These are phyloP conservation scores for Antitrichia curtipendula DNA, from an alignment of 225 moss, liverwort and hornwort genomes.

Conservation along the genomic window DNA sequence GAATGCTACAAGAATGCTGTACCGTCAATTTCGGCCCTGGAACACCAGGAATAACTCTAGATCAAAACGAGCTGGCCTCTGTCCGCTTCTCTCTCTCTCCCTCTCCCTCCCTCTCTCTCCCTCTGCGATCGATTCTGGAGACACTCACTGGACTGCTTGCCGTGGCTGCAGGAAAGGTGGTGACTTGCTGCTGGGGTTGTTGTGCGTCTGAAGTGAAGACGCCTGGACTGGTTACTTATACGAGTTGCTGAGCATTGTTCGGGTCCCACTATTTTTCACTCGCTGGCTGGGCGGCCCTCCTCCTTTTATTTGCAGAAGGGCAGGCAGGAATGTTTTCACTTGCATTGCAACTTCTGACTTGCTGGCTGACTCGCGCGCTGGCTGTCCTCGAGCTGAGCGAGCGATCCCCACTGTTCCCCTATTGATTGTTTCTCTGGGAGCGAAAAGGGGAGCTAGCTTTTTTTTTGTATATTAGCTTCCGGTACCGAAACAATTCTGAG, in stretches of 20 bases:
- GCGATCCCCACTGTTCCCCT: background rate
- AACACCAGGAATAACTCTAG: background rate
- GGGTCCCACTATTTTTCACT: conserved; percentile 7
- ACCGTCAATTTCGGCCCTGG: background rate
- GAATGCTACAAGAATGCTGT: background rate
- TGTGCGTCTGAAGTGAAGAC: conserved; percentile 4
- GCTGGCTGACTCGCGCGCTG: background rate
- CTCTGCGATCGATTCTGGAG: background rate
- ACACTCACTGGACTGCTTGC: background rate
- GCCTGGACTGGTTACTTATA: conserved; percentile 11
- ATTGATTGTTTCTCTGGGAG: background rate
- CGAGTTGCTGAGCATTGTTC: background rate
- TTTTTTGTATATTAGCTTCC: no score
- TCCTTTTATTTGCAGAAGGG: background rate
- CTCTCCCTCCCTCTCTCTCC: background rate
- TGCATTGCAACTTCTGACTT: background rate
- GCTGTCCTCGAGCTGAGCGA: background rate
- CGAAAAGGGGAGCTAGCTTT: background rate
- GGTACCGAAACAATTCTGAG: background rate
- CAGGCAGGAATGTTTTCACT: background rate
- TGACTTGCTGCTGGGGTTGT: background rate
- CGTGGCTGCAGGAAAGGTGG: background rate
- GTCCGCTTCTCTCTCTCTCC: background rate
- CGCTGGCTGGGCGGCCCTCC: background rate
- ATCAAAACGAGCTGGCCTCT: background rate